Evolutionary conservation across 495 filamentous ascomycete species (phyloP), one percentile per base, ranked within the genome.

Genomic region (Hapsidospora chrysogenum): DNA sequence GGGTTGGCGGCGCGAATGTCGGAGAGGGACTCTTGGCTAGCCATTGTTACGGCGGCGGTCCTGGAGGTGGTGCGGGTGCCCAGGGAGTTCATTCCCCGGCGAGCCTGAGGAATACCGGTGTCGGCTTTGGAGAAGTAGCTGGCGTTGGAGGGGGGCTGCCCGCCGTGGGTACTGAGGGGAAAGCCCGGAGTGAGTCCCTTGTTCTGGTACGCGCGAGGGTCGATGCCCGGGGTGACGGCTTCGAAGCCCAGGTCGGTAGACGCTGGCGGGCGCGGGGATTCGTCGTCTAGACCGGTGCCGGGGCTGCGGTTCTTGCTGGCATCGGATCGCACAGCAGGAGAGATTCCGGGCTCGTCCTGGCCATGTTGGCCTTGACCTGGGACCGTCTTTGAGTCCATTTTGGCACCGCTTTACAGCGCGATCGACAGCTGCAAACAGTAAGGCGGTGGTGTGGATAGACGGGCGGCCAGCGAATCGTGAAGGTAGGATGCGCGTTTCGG

Each of bases 1-100:
- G 80, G 78, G 49, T 81, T 70, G 26, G 70, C 66, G 29, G 64
- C 58, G 42, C 70, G 64, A 28, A 70, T 52, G 20, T 77, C 70
- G 3, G 59, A 53, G 37, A 76, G 55, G 11, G 70, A 67, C 23
- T 68, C 60, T 20, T 51, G 50, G 20, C 57, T 56, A 9, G 54
- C 44, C 21, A 48, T 51, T 36, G 48, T 55, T 17, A 49, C 50
- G 5, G 62, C 57, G 20, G 73, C 45, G 45, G 72, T 82, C 47
- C 82, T 54, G 16, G 31, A 33, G 7, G 33, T n/a, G 3, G 23
- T 16, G 9, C 20, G 7, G 21, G 15, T 26, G 20, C 11, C 18
- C 10, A 15, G 33, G 11, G 9, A 16, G 29, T 2, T 25, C 22
- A 15, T n/a, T 28, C 23, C 23, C 23, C 6, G 23, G 23, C 13